Evolutionary conservation across 352 stramenopile genomes (phyloP), one percentile per base, ranked within the genome.

Genomic region (Pythium utonaiense): DNA sequence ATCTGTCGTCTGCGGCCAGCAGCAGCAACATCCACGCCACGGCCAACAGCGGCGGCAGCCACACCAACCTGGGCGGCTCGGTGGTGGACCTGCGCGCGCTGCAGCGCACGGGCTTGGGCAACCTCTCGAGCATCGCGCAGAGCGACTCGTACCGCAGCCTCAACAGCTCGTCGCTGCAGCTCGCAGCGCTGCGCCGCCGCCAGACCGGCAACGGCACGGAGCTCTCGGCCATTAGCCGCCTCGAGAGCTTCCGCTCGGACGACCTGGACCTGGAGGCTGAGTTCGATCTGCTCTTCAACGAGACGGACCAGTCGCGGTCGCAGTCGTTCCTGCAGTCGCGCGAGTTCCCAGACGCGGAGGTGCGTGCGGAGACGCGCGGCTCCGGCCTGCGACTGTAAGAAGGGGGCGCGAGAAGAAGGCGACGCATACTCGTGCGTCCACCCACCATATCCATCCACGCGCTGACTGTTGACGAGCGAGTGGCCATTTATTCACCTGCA

Each of bases 271-370:
- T 64, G 1, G 62, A 64, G 24, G 49, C 63, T 25, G 62, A 69
- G 48, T 58, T 60, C 34, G 64, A 70, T 17, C 52, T 70, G 19
- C 42, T 70, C 17, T 62, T 63, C 24, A 60, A 78, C 44, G 74
- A 87, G 45, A 66, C 69, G 12, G 65, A 75, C 25, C 74, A 88
- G 66, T 70, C 78, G 24, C 78, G 83, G 30, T 92, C 83, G 12
- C 42, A 80, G 16, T 80, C 77, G n/a, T 90, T 92, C 64, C 53
- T 88, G 63, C 77, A 86, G 63, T 92, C 83, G 54, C 77, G 84
- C 48, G 73, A 61, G 56, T 92, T 88, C 66, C 83, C 80, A 21
- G 83, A 92, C 53, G 75, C 83, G 6, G 71, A 92, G 27, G 34
- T 92, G 36, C 77, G 83, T 56, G 80, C 80, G 2, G 83, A 92